phyloP scores from a whole-genome alignment of 371 early-diverging fungal genomes.

The Sporodiniella umbellata region DNA sequence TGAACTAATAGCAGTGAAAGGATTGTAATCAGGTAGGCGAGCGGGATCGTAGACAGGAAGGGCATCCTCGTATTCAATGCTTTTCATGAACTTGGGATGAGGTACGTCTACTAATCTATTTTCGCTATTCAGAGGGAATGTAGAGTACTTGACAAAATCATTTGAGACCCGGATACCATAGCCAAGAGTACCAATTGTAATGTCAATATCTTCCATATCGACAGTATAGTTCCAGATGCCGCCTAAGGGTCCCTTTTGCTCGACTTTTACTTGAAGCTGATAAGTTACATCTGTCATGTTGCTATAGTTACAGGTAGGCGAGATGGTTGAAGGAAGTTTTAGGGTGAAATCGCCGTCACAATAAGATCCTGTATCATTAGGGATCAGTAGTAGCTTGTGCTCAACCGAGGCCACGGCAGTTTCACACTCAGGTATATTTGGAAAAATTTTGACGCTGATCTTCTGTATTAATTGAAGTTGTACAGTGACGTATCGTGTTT shows the following conservation, averaged over 20 bases:
- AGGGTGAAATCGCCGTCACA: constrained; percentile 12
- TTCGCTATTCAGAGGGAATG: not conserved
- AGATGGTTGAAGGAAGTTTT: constrained; percentile 7
- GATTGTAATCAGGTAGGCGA: constrained; percentile 65
- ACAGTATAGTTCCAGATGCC: constrained; percentile 15
- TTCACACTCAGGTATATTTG: constrained; percentile 2
- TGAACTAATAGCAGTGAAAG: not conserved
- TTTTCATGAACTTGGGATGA: constrained; percentile 25
- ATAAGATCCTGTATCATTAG: not conserved
- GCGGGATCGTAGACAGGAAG: constrained; percentile 27
- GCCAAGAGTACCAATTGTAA: constrained; percentile 35
- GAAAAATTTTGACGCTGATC: not conserved
- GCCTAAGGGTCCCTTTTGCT: constrained; percentile 18
- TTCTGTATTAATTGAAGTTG: constrained; percentile 10
- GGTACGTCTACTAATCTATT: constrained; percentile 1
- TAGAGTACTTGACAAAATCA: constrained; percentile 24
- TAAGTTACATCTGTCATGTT: constrained; percentile 10
- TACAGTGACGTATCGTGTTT: constrained; percentile 8
- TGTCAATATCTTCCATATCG: constrained; percentile 7
- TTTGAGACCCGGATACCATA: constrained; percentile 29
- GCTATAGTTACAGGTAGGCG: constrained; percentile 15
- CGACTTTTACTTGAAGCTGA: constrained; percentile 6
- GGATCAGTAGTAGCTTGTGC: constrained; percentile 6
- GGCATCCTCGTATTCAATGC: constrained; percentile 31
- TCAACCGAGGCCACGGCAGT: not conserved